Conservation (phyloP, 768 basidiomycete genomes). For the Pulveroboletus sp. region DNA sequence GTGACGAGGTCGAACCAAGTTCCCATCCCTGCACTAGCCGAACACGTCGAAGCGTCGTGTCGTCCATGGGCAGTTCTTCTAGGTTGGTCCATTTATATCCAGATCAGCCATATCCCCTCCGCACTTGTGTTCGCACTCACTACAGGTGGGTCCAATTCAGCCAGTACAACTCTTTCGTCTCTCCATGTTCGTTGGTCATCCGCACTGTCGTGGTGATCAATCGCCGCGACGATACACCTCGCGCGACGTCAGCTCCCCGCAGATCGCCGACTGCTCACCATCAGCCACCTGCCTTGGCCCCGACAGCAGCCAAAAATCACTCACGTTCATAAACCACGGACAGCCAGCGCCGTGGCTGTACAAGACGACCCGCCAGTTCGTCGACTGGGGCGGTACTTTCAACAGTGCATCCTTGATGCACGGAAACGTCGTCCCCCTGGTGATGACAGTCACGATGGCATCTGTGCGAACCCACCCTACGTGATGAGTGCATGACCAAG, state of each 20-base stretch:
- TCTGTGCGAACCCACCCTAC: no score
- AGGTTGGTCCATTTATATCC: conserved; percentile 24
- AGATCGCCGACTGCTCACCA: conserved; percentile 31
- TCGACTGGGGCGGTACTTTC: no score
- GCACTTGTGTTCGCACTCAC: conserved; percentile 6
- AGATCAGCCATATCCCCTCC: neutral
- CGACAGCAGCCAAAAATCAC: neutral
- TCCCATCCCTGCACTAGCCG: conserved; percentile 4
- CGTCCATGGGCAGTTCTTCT: conserved; percentile 31
- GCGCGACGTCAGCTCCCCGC: conserved; percentile 38
- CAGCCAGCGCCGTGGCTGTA: conserved; percentile 22
- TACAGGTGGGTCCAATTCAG: conserved; percentile 29
- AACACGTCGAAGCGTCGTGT: conserved; percentile 26
- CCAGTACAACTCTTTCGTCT: conserved; percentile 28
- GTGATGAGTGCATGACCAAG: no score
- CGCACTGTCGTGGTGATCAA: no score
- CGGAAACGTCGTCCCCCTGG: no score
- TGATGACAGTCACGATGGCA: no score
- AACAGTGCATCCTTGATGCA: no score
- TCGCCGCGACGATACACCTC: conserved; percentile 24
- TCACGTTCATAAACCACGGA: conserved; percentile 36
- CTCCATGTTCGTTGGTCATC: no score
- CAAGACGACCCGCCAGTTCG: no score
- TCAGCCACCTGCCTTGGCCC: neutral
- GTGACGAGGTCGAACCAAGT: neutral